phyloP scores from a whole-genome alignment of 2,329 filamentous ascomycete species.

The Rachicladosporium sp. region DNA sequence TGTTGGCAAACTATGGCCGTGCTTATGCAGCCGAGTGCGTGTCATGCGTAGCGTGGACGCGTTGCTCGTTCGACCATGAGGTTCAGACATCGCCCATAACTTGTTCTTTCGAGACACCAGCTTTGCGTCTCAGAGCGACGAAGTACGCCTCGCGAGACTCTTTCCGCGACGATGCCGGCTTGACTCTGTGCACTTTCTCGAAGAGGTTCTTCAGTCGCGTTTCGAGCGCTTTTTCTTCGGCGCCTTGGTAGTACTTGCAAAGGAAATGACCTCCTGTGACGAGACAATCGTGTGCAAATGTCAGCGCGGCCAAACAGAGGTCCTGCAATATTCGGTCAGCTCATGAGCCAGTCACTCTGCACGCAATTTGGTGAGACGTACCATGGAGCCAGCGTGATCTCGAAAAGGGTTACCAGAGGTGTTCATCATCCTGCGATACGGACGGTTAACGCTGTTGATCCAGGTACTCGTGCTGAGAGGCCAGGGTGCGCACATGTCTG shows the following conservation, averaged over 20 bases:
- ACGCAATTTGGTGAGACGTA: constrained; percentile 33
- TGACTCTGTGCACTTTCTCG: constrained; percentile 67
- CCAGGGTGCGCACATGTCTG: constrained; percentile 99
- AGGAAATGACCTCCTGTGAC: constrained; percentile 77
- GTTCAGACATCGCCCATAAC: constrained; percentile 25
- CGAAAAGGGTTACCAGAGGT: constrained; percentile 77
- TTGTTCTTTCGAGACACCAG: constrained; percentile 32
- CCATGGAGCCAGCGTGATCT: constrained; percentile 92
- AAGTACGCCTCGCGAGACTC: constrained; percentile 69
- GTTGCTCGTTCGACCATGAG: too few species aligned
- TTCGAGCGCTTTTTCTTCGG: constrained; percentile 73
- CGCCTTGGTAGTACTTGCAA: constrained; percentile 93
- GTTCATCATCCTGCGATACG: constrained; percentile 98
- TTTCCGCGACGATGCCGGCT: constrained; percentile 79
- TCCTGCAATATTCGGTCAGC: constrained; percentile 46
- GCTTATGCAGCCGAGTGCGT: too few species aligned
- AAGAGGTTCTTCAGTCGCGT: constrained; percentile 64
- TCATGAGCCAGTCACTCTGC: constrained; percentile 1
- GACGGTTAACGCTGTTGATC: constrained; percentile 86
- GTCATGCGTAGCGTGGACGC: too few species aligned
- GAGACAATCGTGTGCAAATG: constrained; percentile 76
- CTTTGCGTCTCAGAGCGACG: constrained; percentile 61
- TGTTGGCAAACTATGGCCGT: too few species aligned
- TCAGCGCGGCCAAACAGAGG: constrained; percentile 72
- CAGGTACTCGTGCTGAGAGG: constrained; percentile 43